A percentile compares a stretch with the other conserved stretches of the same genome.
phyloP scores from a whole-genome alignment of 495 filamentous ascomycete species.

The Aspergillus indologenus region DNA sequence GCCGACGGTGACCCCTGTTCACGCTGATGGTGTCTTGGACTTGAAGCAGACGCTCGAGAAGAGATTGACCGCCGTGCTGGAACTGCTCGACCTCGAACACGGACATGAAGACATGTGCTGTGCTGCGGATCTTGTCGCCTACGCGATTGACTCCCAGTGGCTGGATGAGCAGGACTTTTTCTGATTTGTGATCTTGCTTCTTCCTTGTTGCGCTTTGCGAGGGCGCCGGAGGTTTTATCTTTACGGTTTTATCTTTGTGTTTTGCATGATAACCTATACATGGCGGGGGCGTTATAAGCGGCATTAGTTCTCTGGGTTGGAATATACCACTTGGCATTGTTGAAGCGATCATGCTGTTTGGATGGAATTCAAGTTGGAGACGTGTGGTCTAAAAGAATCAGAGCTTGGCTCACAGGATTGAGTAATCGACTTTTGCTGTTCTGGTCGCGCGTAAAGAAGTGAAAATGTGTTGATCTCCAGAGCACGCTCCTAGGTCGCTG shows the following conservation, averaged over 20 bases:
- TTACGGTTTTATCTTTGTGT: not conserved
- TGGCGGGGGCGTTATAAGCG: not conserved
- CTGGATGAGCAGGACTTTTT: slow-evolving; percentile 43
- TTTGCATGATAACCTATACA: not conserved
- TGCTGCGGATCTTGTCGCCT: slow-evolving; percentile 47
- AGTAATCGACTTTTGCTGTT: too few relatives aligned
- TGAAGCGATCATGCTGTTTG: not conserved
- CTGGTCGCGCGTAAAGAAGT: too few relatives aligned
- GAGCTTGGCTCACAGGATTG: too few relatives aligned
- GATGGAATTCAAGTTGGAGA: too few relatives aligned
- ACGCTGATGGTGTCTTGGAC: slow-evolving; percentile 16
- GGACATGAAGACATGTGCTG: slow-evolving; percentile 48
- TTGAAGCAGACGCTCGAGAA: slow-evolving; percentile 35
- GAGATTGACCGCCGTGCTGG: slow-evolving; percentile 31
- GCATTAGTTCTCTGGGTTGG: not conserved
- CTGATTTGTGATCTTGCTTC: slow-evolving; percentile 9
- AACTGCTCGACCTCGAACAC: slow-evolving; percentile 39
- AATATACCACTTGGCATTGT: not conserved
- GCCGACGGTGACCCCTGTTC: slow-evolving; percentile 9
- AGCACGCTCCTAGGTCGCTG: too few relatives aligned
- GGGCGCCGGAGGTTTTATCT: not conserved
- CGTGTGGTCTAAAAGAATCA: too few relatives aligned
- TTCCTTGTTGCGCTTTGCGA: slow-evolving; percentile 4
- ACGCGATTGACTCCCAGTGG: slow-evolving; percentile 47
- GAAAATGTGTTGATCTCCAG: too few relatives aligned